Conservation (phyloP, 106 monocot species). For the Xerophyta viscosa region DNA sequence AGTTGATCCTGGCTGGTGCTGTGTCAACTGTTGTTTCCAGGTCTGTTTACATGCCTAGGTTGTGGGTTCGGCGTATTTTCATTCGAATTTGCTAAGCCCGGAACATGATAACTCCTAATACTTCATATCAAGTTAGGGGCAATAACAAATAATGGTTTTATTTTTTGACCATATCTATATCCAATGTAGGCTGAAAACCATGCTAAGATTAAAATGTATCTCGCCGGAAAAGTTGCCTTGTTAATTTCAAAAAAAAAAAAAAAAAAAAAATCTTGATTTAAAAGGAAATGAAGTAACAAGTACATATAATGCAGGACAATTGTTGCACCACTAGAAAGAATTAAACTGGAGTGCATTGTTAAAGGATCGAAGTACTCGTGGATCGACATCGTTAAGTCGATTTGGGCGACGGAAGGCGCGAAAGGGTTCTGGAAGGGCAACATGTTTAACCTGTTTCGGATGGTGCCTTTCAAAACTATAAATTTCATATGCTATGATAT, state of each 20-base stretch:
- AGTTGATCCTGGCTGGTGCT: constrained; percentile 34
- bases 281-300: neutral
- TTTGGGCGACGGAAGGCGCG: constrained; percentile 37
- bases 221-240: too few relatives aligned
- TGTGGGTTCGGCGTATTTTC: too few relatives aligned
- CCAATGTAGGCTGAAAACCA: too few relatives aligned
- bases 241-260: too few relatives aligned
- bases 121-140: too few relatives aligned
- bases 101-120: too few relatives aligned
- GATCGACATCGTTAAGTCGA: constrained; percentile 14
- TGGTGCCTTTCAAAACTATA: constrained; percentile 59
- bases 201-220: too few relatives aligned
- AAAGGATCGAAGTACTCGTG: constrained; percentile 18
- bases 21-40: constrained; percentile 34
- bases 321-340: constrained; percentile 50
- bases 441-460: constrained; percentile 36
- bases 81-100: too few relatives aligned
- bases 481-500: constrained; percentile 59
- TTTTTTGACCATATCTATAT: too few relatives aligned
- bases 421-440: constrained; percentile 65
- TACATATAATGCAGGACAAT: constrained; percentile 26
- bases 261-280: neutral
- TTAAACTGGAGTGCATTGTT: constrained; percentile 57
- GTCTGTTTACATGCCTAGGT: neutral
- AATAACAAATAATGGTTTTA: too few relatives aligned